Evolutionary conservation across 306 rosid genomes (phyloP).

Genomic region (Hippophae tibetana): DNA sequence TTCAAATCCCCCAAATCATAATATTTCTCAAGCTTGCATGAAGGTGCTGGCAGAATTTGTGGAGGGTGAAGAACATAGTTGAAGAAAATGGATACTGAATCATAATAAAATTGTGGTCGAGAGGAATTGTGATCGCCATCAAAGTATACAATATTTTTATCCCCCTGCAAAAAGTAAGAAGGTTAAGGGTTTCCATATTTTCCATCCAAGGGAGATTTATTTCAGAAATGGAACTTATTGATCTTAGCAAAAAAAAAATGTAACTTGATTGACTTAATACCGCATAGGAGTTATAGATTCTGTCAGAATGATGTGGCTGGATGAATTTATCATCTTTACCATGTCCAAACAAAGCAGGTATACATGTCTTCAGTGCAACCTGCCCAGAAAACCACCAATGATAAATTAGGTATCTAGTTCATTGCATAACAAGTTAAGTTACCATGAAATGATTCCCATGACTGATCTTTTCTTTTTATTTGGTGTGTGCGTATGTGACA

Average conservation of each 20-base stretch:
- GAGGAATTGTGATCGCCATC: slow-evolving; percentile 94
- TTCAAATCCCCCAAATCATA: slow-evolving; percentile 63
- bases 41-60: slow-evolving; percentile 35
- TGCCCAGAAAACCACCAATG: slow-evolving; percentile 22
- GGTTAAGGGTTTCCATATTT: neutral
- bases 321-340: slow-evolving; percentile 70
- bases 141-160: slow-evolving; percentile 68
- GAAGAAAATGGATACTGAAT: slow-evolving; percentile 85
- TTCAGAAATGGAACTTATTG: neutral
- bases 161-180: slow-evolving; percentile 54
- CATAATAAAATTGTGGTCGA: slow-evolving; percentile 85
- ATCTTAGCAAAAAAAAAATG: no score
- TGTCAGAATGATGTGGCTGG: slow-evolving; percentile 71
- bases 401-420: neutral
- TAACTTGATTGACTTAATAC: slow-evolving; percentile 32
- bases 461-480: no score
- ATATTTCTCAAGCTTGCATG: slow-evolving; percentile 59
- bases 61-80: slow-evolving; percentile 85
- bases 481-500: no score
- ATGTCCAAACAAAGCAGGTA: slow-evolving; percentile 95
- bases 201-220: slow-evolving; percentile 5
- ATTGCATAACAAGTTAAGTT: no score
- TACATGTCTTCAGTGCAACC: slow-evolving; percentile 72
- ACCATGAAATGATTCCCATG: no score
- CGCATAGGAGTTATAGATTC: slow-evolving; percentile 57